These are phyloP conservation scores for Mercurialis annua DNA, from an alignment of 345 rosid species.

Conservation along the genomic window DNA sequence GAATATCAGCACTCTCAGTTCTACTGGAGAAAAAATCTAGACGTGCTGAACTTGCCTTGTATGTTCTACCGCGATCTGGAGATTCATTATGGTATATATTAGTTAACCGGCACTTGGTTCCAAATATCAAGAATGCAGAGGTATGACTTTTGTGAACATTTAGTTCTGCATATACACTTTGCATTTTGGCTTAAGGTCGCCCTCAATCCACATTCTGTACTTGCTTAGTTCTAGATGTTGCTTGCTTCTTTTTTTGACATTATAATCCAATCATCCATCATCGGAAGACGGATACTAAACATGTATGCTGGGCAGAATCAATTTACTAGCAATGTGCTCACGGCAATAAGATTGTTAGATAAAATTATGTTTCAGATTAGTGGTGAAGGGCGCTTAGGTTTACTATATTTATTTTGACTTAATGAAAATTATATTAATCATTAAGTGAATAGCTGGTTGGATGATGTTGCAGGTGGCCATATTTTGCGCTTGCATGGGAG, in stretches of 20 bases:
- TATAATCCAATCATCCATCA: background rate
- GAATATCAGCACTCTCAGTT: conserved; percentile 84
- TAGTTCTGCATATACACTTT: background rate
- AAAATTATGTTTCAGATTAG: background rate
- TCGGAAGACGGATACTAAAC: background rate
- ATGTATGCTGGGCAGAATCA: background rate
- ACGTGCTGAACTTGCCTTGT: conserved; percentile 92
- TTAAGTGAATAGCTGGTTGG: background rate
- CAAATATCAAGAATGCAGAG: conserved; percentile 86
- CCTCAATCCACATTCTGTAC: background rate
- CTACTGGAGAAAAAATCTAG: conserved; percentile 89
- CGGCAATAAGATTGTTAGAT: background rate
- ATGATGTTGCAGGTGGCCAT: conserved; percentile 65
- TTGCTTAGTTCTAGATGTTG: background rate
- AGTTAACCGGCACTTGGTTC: conserved; percentile 80
- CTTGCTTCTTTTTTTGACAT: background rate
- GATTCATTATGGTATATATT: conserved; percentile 95
- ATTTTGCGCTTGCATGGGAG: conserved; percentile 98
- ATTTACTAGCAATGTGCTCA: background rate
- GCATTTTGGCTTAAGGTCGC: background rate
- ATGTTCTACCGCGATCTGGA: conserved; percentile 96
- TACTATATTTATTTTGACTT: too few species aligned
- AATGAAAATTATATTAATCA: too few species aligned
- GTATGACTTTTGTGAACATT: conserved; percentile 33
- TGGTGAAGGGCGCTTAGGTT: background rate